Evolutionary conservation across 2,329 filamentous ascomycete genomes (phyloP).

Genomic region (Penicillium polonicum): DNA sequence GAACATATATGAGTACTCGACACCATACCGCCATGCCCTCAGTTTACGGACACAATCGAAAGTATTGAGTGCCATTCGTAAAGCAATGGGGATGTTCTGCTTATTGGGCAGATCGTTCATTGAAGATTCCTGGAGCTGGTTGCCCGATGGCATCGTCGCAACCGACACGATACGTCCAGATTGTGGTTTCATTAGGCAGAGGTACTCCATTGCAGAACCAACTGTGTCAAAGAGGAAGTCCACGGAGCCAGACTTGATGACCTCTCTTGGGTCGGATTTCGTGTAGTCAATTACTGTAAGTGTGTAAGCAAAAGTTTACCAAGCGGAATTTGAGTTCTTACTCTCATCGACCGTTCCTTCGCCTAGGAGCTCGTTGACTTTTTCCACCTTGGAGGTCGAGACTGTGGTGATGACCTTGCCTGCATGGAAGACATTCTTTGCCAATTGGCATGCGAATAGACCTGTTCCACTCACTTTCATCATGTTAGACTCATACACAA

Average conservation of each 20-base stretch:
- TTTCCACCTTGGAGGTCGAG: slow-evolving; percentile 52
- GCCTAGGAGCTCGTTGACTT: slow-evolving; percentile 46
- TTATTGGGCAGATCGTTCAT: slow-evolving; percentile 29
- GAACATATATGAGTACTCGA: slow-evolving; percentile 49
- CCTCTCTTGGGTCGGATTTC: slow-evolving; percentile 39
- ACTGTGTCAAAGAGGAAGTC: slow-evolving; percentile 55
- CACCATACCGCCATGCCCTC: slow-evolving; percentile 46
- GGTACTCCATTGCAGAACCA: slow-evolving; percentile 39
- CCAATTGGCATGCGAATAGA: slow-evolving; percentile 49
- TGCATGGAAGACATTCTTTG: slow-evolving; percentile 52
- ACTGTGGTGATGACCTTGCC: slow-evolving; percentile 52
- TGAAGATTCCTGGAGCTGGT: slow-evolving; percentile 33
- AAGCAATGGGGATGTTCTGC: slow-evolving; percentile 25
- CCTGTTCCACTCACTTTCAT: slow-evolving; percentile 49
- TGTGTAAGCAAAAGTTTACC: background rate
- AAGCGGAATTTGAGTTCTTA: slow-evolving; percentile 4
- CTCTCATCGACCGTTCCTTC: slow-evolving; percentile 49
- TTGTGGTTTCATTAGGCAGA: slow-evolving; percentile 46
- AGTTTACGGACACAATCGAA: slow-evolving; percentile 42
- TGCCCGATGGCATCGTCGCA: slow-evolving; percentile 38
- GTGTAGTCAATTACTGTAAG: slow-evolving; percentile 52
- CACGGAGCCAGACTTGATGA: slow-evolving; percentile 45
- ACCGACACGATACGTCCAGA: slow-evolving; percentile 40
- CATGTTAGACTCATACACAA: background rate
- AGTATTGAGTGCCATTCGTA: slow-evolving; percentile 30